Conservation (phyloP, 129 eudicot species). For the Helichrysum umbraculigerum region DNA sequence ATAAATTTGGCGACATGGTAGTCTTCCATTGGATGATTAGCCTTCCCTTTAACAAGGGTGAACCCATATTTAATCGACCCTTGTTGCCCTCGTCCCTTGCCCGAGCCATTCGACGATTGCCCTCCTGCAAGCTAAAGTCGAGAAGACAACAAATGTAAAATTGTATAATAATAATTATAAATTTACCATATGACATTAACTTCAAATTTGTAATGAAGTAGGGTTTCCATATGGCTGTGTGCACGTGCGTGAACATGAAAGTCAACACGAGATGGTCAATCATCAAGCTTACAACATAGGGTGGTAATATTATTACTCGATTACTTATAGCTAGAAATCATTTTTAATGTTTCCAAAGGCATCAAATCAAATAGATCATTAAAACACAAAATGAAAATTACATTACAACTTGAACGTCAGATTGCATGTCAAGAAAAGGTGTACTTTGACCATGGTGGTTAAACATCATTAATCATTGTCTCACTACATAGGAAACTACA, state of each 20-base stretch:
- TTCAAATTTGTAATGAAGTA: neutral
- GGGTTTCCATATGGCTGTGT: neutral
- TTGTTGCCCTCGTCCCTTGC: constrained; percentile 70
- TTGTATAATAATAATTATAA: neutral
- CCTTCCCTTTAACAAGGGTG: constrained; percentile 75
- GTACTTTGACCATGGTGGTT: constrained; percentile 31
- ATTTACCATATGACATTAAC: neutral
- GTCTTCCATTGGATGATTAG: constrained; percentile 95
- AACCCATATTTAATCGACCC: constrained; percentile 65
- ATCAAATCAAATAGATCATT: neutral
- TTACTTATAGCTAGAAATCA: neutral
- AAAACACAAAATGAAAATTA: constrained; percentile 6
- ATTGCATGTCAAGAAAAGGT: constrained; percentile 12
- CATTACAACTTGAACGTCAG: constrained; percentile 17
- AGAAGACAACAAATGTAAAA: constrained; percentile 1
- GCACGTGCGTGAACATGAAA: too few relatives aligned
- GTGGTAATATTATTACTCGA: neutral
- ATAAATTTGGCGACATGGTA: constrained; percentile 78
- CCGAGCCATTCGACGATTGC: constrained; percentile 49
- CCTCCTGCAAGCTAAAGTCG: constrained; percentile 52
- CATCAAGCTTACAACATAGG: neutral
- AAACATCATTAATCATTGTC: constrained; percentile 22
- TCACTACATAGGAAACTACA: neutral
- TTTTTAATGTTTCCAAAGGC: neutral
- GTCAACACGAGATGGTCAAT: too few relatives aligned